Conservation (phyloP, 225 moss, liverwort and hornwort genomes). For the Physcomitrium patens region DNA sequence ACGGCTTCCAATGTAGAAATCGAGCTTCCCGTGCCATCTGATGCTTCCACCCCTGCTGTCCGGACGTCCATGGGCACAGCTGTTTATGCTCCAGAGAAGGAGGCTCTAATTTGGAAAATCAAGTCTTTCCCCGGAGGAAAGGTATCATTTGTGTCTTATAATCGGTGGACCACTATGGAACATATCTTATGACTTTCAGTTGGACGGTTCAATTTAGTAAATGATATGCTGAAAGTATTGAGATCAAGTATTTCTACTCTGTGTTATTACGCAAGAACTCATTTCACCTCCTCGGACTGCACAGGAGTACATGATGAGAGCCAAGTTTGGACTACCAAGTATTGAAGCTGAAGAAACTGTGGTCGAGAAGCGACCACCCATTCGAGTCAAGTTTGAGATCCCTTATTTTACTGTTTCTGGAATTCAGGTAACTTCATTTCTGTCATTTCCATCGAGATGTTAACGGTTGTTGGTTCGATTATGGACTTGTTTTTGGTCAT, state of each 20-base stretch:
- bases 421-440: constrained; percentile 65
- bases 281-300: not conserved
- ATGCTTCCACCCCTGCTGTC: constrained; percentile 96
- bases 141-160: constrained; percentile 42
- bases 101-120: constrained; percentile 96
- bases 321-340: constrained; percentile 96
- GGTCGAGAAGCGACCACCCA: constrained; percentile 91
- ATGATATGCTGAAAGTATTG: constrained; percentile 3
- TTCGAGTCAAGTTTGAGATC: constrained; percentile 96
- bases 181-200: not conserved
- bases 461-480: constrained; percentile 4
- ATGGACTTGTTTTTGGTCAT: not conserved
- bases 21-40: constrained; percentile 94
- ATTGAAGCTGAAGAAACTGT: constrained; percentile 85
- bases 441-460: constrained; percentile 9
- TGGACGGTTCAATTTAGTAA: not conserved
- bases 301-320: constrained; percentile 97
- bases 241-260: not conserved
- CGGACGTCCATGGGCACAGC: constrained; percentile 92
- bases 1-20: constrained; percentile 99
- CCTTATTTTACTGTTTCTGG: constrained; percentile 98
- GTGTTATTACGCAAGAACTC: constrained; percentile 17
- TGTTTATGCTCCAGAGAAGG: constrained; percentile 96
- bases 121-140: constrained; percentile 99
- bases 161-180: constrained; percentile 1